Evolutionary conservation across 2,329 filamentous ascomycete genomes (phyloP), one percentile per base, ranked within the genome.

Genomic region (Ophiostoma sp.): DNA sequence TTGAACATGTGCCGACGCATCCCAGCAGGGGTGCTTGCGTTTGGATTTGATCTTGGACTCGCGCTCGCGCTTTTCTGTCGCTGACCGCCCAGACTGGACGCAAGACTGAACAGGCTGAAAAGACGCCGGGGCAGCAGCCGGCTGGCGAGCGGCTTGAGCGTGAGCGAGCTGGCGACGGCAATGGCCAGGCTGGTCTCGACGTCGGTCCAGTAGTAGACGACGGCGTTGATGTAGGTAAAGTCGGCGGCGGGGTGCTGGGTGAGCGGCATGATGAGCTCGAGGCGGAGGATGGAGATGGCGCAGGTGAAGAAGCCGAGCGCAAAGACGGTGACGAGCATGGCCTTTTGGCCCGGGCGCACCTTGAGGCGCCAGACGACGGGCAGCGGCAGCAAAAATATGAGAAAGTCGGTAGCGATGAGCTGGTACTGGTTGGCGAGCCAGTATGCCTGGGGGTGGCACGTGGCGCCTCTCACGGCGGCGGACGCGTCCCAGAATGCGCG

Each of bases 401-500:
- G 10, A 15, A 57, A 57, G 52, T 98, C 95, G 4, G 94, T 93
- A 68, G 93, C 90, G n/a, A 74, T 71, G 27, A 71, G 67, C 23
- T 71, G 70, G 67, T 70, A 71, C 67, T 72, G 72, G 54, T 74
- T 72, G 48, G 70, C 65, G 48, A 72, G 70, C 70, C 71, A 74
- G 48, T 71, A 71, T 23, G 36, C 13, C 27, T 71, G 65, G 3
- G 72, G 69, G 10, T 71, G 72, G 70, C 73, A 74, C 31, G 31
- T 57, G 6, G 60, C 66, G 41, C 15, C n/a, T n/a, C n/a, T n/a
- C n/a, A n/a, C n/a, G n/a, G n/a, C n/a, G n/a, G n/a, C n/a, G n/a
- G 64, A 62, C 54, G 68, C 71, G 67, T 77, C 74, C 76, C 77
- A 78, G 44, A 76, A 78, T 6, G 52, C 52, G 8, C 3, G n/a